Base-by-base conservation (phyloP, 1,284 basidiomycete species). In the Pisolithus thermaeus region DNA sequence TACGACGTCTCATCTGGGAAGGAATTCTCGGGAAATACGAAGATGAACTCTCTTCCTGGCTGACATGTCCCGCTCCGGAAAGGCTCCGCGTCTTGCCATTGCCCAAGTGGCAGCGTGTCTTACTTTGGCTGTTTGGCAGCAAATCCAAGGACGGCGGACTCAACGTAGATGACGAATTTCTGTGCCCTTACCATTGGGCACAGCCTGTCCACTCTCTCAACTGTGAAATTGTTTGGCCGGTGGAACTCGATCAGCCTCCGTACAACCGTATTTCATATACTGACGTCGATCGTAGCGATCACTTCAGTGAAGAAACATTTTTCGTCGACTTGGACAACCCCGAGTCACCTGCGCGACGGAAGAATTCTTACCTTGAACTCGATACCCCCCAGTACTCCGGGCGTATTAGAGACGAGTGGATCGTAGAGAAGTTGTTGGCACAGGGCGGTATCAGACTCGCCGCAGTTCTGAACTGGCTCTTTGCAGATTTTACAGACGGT, bases 1-100 rank as follows among this genome's bases (percentile, higher is more conserved):
- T 96, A 51, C 85, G 93, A 27, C 90, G 84, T 56, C 82, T 96
- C 57, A 80, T 94, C 63, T 83, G 80, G 76, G 91, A 97, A 62
- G 93, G 92, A 30, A 69, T 92, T 37, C 70, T 84, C 23, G 71
- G 75, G 20, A 74, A 76, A 61, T 93, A 88, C 83, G 65, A 72
- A 9, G 69, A 75, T 52, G 79, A 88, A 36, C 56, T 79, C 18
- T 63, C 78, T 1, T 56, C 62, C 4, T 94, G 90, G 91, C 68
- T 90, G 30, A 57, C 63, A 3, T 94, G 91, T 64, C 87, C 89
- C 1, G 14, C 59, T 11, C 20, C 49, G 44, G 32, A 48, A 20
- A 40, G 42, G 23, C 30, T 58, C 56, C 9, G 55, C 56, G 12
- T 42, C 54, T 23, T 52, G 2, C 43, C 42, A 16, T 3, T 38